phyloP scores from a whole-genome alignment of 768 basidiomycete genomes.

The Podaxis pistillaris region DNA sequence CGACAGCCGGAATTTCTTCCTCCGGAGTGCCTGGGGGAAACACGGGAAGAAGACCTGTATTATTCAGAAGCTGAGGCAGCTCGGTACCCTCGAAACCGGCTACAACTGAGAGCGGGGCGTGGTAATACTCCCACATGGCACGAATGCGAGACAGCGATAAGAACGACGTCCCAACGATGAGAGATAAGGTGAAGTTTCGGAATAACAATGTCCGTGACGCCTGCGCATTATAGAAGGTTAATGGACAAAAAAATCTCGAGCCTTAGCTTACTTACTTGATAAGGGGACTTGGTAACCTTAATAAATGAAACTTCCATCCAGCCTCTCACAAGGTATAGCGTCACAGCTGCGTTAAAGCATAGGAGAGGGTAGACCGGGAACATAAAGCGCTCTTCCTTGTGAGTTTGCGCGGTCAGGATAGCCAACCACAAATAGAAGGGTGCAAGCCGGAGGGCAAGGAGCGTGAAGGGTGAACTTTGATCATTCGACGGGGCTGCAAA shows the following conservation, averaged over 20 bases:
- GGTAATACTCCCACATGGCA: conserved; percentile 88
- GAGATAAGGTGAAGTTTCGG: conserved; percentile 67
- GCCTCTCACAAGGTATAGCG: conserved; percentile 80
- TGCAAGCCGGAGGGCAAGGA: conserved; percentile 74
- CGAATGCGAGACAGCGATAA: conserved; percentile 79
- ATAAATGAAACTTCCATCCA: conserved; percentile 82
- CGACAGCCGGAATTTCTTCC: conserved; percentile 50
- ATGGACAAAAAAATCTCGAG: background rate
- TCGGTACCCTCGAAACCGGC: conserved; percentile 74
- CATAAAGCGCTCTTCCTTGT: conserved; percentile 99
- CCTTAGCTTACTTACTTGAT: conserved; percentile 56
- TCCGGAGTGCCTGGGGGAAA: conserved; percentile 34
- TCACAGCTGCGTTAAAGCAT: conserved; percentile 93
- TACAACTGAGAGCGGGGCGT: conserved; percentile 75
- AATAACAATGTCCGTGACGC: conserved; percentile 78
- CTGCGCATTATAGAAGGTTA: conserved; percentile 36
- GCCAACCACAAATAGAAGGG: conserved; percentile 91
- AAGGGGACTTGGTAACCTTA: conserved; percentile 77
- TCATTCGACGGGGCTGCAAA: conserved; percentile 44
- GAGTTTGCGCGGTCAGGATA: conserved; percentile 78
- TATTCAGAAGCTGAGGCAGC: conserved; percentile 79
- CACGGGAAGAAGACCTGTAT: conserved; percentile 59
- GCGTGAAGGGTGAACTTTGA: conserved; percentile 76
- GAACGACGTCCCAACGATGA: conserved; percentile 62
- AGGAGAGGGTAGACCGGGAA: conserved; percentile 90